Evolutionary conservation across 164 flowering plant genomes (phyloP).

Genomic region (Chimonanthus praecox): DNA sequence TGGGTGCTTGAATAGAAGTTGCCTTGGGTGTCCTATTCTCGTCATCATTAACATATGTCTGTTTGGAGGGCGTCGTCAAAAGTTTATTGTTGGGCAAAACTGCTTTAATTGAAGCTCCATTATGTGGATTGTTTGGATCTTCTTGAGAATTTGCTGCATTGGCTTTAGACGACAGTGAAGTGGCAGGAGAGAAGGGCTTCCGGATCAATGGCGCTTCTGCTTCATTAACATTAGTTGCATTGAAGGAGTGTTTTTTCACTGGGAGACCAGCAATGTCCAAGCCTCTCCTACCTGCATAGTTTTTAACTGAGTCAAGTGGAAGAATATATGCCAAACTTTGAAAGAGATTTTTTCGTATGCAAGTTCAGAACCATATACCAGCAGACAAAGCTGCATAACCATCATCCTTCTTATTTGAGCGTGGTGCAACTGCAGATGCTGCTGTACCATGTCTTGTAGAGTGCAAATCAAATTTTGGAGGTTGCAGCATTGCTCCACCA

Average conservation of each 20-base stretch:
- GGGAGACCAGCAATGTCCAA: slow-evolving; percentile 57
- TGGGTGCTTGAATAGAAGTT: neutral
- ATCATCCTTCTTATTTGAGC: slow-evolving; percentile 29
- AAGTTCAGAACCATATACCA: neutral
- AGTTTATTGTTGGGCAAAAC: slow-evolving; percentile 17
- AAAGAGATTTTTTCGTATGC: too few species aligned
- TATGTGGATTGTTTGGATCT: slow-evolving; percentile 27
- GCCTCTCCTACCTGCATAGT: slow-evolving; percentile 51
- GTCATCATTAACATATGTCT: slow-evolving; percentile 16
- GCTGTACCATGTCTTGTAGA: slow-evolving; percentile 24
- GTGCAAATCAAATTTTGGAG: slow-evolving; percentile 32
- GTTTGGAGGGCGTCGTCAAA: slow-evolving; percentile 28
- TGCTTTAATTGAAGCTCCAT: slow-evolving; percentile 32
- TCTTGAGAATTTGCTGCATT: slow-evolving; percentile 34
- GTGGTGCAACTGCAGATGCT: slow-evolving; percentile 12
- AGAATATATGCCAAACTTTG: neutral
- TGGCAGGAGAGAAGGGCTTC: slow-evolving; percentile 78
- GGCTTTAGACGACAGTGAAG: slow-evolving; percentile 45
- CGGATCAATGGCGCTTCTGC: slow-evolving; percentile 42
- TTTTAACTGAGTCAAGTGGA: neutral
- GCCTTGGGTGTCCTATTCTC: slow-evolving; percentile 32
- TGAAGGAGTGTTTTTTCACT: slow-evolving; percentile 39
- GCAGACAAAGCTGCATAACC: neutral
- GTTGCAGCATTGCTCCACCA: slow-evolving; percentile 46
- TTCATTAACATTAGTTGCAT: slow-evolving; percentile 34